Conservation (phyloP, 495 filamentous ascomycete species). For the Clohesyomyces aquaticus region DNA sequence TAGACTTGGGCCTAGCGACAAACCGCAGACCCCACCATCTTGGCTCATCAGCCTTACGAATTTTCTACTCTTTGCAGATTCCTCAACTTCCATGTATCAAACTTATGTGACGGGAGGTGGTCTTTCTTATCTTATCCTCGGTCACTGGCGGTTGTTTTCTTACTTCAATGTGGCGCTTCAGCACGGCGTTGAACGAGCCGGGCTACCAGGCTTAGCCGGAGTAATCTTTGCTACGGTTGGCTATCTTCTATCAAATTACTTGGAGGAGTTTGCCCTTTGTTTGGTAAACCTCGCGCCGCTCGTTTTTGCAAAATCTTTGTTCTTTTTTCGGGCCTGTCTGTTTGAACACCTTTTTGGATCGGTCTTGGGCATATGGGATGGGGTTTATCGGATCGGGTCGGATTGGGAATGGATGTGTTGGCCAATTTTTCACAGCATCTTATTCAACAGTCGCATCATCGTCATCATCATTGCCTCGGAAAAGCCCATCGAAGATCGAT, state of each 20-base stretch:
- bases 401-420: background rate
- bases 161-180: background rate
- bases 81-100: background rate
- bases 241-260: background rate
- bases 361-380: background rate
- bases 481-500: background rate
- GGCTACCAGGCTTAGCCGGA: too few relatives aligned
- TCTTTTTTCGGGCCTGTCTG: background rate
- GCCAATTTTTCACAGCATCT: too few relatives aligned
- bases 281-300: background rate
- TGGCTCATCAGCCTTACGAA: conserved; percentile 34
- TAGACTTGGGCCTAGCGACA: conserved; percentile 22
- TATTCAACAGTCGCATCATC: too few relatives aligned
- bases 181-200: background rate
- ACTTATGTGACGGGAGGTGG: background rate
- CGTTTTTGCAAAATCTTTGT: background rate
- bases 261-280: background rate
- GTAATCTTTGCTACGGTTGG: too few relatives aligned
- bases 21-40: conserved; percentile 4
- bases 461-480: background rate
- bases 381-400: background rate
- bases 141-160: background rate
- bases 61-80: conserved; percentile 11
- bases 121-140: too few relatives aligned
- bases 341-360: background rate